These are phyloP conservation scores for Lentinula lateritia DNA, from an alignment of 768 basidiomycete genomes.

Conservation along the genomic window DNA sequence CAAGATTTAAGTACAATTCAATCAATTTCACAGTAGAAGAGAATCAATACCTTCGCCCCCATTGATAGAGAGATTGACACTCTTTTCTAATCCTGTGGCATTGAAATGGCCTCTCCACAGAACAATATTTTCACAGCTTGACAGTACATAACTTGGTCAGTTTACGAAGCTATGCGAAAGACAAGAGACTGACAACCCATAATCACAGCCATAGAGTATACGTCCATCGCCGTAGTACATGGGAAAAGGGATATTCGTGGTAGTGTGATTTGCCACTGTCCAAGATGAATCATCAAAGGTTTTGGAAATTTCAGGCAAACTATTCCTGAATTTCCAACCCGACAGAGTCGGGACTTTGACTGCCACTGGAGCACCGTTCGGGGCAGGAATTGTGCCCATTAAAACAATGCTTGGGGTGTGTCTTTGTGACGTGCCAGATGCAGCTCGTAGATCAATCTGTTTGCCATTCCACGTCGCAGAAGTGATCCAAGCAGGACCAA, in stretches of 20 bases:
- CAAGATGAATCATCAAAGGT: conserved; percentile 46
- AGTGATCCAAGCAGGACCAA: conserved; percentile 34
- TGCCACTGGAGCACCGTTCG: not conserved
- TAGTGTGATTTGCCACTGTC: conserved; percentile 46
- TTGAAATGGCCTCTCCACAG: conserved; percentile 80
- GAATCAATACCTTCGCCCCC: conserved; percentile 59
- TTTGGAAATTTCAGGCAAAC: conserved; percentile 47
- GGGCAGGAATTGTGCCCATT: not conserved
- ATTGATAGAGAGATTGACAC: conserved; percentile 71
- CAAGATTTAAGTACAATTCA: not conserved
- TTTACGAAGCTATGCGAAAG: not conserved
- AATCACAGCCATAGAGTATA: conserved; percentile 77
- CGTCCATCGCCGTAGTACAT: conserved; percentile 49
- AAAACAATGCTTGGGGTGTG: not conserved
- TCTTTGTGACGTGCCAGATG: not conserved
- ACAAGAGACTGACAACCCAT: conserved; percentile 59
- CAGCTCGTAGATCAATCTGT: conserved; percentile 14
- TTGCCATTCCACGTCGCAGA: conserved; percentile 49
- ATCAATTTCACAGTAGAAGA: not conserved
- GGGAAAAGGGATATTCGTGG: conserved; percentile 45
- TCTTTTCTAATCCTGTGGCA: conserved; percentile 52
- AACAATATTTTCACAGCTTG: conserved; percentile 80
- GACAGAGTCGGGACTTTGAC: conserved; percentile 7
- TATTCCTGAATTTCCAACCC: conserved; percentile 48
- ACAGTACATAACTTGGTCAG: not conserved